Evolutionary conservation across 2,329 filamentous ascomycete genomes (phyloP).

Genomic region (Hypoxylon sp.): DNA sequence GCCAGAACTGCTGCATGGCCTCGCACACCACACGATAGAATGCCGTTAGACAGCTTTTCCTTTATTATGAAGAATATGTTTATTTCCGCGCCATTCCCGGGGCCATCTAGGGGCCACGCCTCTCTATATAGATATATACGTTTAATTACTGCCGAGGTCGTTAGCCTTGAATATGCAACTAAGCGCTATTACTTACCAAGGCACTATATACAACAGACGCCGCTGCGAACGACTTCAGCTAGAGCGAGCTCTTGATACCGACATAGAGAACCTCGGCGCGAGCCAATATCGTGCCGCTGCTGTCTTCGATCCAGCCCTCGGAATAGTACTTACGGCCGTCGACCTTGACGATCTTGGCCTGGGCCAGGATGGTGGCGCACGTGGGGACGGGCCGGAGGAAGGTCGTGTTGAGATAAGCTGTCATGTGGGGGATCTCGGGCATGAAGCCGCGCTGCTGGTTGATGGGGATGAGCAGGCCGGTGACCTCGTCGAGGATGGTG

Average conservation of each 20-base stretch:
- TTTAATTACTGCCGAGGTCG: background rate
- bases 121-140: background rate
- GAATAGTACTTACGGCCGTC: conserved; percentile 64
- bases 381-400: conserved; percentile 63
- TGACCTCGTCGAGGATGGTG: conserved; percentile 65
- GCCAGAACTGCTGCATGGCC: too few species aligned
- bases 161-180: background rate
- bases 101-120: too few species aligned
- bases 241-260: conserved; percentile 34
- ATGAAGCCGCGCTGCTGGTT: conserved; percentile 45
- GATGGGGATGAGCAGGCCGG: conserved; percentile 58
- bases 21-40: too few species aligned
- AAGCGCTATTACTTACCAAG: too few species aligned
- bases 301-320: conserved; percentile 58
- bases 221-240: background rate
- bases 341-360: conserved; percentile 51
- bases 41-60: too few species aligned
- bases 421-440: conserved; percentile 48
- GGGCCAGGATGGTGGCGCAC: conserved; percentile 57
- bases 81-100: too few species aligned
- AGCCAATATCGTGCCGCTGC: conserved; percentile 56
- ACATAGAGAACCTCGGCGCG: conserved; percentile 62
- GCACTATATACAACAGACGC: too few species aligned
- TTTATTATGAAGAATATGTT: too few species aligned
- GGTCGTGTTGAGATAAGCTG: conserved; percentile 62